A percentile compares a stretch with the other conserved stretches of the same genome.
These are phyloP conservation scores for Hyphopichia buzzinii DNA, from an alignment of 1,139 yeast species.

Conservation along the genomic window DNA sequence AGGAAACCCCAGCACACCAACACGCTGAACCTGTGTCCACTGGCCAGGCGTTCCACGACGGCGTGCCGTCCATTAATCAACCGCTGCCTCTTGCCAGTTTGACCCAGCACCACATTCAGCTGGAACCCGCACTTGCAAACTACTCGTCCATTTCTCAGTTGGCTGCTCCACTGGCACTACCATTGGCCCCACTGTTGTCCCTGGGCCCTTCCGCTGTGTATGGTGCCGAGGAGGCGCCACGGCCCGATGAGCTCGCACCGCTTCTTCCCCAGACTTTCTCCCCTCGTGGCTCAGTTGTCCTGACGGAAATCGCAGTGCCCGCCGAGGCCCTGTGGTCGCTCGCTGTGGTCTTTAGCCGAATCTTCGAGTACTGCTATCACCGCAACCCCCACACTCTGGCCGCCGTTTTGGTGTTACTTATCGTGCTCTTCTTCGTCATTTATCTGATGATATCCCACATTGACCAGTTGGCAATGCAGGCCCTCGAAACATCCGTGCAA, in stretches of 20 bases:
- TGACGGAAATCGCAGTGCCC: constrained; percentile 4
- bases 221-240: no score
- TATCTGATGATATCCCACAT: constrained; percentile 17
- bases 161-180: no score
- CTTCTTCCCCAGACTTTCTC: constrained; percentile 1
- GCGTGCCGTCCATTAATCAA: no score
- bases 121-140: neutral
- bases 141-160: no score
- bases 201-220: no score
- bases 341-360: neutral
- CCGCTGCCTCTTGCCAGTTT: no score
- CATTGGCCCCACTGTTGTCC: no score
- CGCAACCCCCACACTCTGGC: constrained; percentile 1
- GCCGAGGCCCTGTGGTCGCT: constrained; percentile 5
- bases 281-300: constrained; percentile 1
- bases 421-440: constrained; percentile 13
- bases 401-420: constrained; percentile 10
- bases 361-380: constrained; percentile 4
- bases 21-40: no score
- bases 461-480: constrained; percentile 13
- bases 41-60: no score
- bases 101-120: neutral
- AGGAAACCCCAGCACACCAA: no score
- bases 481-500: constrained; percentile 19
- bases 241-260: constrained; percentile 4